Base-by-base conservation (phyloP, 768 basidiomycete species). In the Rhizopogon vinicolor region DNA sequence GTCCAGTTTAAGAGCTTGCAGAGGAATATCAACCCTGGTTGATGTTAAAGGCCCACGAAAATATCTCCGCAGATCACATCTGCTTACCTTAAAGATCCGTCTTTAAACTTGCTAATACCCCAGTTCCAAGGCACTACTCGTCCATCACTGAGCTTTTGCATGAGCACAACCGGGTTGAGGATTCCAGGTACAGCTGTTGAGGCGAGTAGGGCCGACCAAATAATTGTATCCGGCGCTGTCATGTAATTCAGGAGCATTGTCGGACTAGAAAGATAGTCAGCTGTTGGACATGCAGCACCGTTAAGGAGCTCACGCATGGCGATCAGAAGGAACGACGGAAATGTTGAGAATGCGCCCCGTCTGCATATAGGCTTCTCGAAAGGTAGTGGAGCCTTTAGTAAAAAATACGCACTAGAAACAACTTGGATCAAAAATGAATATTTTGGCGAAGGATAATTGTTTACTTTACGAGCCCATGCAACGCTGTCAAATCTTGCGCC, bases 171-270 rank as follows among this genome's bases (percentile, higher is more conserved):
- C 5, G 96, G 93, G 62, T 97, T 95, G 41, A 98, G 69, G 61
- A 98, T 96, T 0, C 96, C 93, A 0, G 95, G 96, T 2, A 97
- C 95, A 22, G 96, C 95, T 3, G 95, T 94, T 5, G 92, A 93
- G 6, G 93, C 93, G 41, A 96, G 72, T 39, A 91, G 63, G 2
- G 88, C 87, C 43, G 82, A 86, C 89, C 88, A 91, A 53, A 91
- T 89, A 18, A 91, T 75, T 3, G 87, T 89, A 67, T 98, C 91
- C 0, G 97, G 97, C n/a, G 94, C 90, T 18, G 93, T 95, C 58
- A 98, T 82, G 65, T 97, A 93, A 68, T 98, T 99, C 10, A 99
- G 76, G 2, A 99, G 74, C 70, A 98, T 98, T 2, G 97, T 98
- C 2, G 97, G 97, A 12, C 91, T 93, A 58, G 56, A 18, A 18